phyloP scores from a whole-genome alignment of 2,329 filamentous ascomycete species.

The Colletotrichum spinosum region DNA sequence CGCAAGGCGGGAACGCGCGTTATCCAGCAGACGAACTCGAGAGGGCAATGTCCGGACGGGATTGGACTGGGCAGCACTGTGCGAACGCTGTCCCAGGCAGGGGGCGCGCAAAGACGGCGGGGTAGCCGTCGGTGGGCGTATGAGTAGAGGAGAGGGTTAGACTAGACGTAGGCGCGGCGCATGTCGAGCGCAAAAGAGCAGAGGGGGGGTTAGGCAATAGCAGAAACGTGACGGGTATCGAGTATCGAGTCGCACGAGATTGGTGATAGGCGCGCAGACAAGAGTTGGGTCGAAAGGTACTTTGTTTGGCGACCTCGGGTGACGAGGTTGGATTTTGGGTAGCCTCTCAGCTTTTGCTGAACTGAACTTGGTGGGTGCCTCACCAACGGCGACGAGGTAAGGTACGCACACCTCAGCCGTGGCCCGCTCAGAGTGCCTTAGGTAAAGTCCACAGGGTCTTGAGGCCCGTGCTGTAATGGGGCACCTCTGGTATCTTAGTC shows the following conservation, averaged over 20 bases:
- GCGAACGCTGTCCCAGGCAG: slow-evolving; percentile 22
- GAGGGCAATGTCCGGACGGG: slow-evolving; percentile 7
- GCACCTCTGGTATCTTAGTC: no score
- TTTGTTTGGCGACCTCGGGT: slow-evolving; percentile 9
- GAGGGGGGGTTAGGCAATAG: neutral
- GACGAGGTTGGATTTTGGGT: slow-evolving; percentile 26
- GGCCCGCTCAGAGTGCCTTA: slow-evolving; percentile 22
- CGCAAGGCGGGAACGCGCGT: slow-evolving; percentile 22
- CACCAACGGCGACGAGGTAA: slow-evolving; percentile 21
- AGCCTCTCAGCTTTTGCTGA: slow-evolving; percentile 36
- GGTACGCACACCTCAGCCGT: slow-evolving; percentile 32
- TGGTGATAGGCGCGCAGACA: slow-evolving; percentile 2
- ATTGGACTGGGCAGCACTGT: slow-evolving; percentile 11
- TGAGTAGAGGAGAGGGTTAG: slow-evolving; percentile 14
- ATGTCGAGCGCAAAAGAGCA: slow-evolving; percentile 29
- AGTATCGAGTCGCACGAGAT: slow-evolving; percentile 13
- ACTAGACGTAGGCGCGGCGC: slow-evolving; percentile 16
- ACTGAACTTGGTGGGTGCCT: slow-evolving; percentile 36
- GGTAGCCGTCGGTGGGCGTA: slow-evolving; percentile 24
- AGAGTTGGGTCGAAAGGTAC: slow-evolving; percentile 12
- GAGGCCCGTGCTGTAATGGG: no score
- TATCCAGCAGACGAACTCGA: slow-evolving; percentile 15
- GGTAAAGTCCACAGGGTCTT: no score
- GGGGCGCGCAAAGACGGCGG: slow-evolving; percentile 35
- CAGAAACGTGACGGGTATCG: neutral